Percentiles rank a stretch among this genome's conserved stretches.
phyloP scores from a whole-genome alignment of 352 stramenopile genomes.

The Phytophthora multivora region DNA sequence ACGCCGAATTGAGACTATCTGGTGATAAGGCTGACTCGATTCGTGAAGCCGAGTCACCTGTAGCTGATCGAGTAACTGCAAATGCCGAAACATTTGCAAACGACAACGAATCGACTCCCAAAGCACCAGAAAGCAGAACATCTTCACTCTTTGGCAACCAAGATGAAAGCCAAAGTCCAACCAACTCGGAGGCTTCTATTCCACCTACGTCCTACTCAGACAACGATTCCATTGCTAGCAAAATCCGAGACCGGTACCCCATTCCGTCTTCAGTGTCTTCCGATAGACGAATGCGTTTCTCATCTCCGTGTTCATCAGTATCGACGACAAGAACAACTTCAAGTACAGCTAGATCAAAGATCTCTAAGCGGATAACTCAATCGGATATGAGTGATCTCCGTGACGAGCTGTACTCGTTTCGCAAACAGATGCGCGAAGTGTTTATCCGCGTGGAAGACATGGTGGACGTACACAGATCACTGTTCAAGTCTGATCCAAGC shows the following conservation, averaged over 20 bases:
- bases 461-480: slow-evolving; percentile 61
- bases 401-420: slow-evolving; percentile 66
- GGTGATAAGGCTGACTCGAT: slow-evolving; percentile 18
- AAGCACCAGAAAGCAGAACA: neutral
- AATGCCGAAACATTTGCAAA: neutral
- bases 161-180: slow-evolving; percentile 23
- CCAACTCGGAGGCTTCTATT: slow-evolving; percentile 23
- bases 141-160: slow-evolving; percentile 13
- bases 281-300: neutral
- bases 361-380: neutral
- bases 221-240: neutral
- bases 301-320: slow-evolving; percentile 19
- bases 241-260: neutral
- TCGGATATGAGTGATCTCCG: slow-evolving; percentile 34
- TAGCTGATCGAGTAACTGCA: neutral
- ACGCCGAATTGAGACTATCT: neutral
- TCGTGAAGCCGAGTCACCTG: slow-evolving; percentile 12
- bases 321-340: slow-evolving; percentile 4
- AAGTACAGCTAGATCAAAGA: neutral
- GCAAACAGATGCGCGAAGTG: slow-evolving; percentile 60
- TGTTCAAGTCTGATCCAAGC: slow-evolving; percentile 59
- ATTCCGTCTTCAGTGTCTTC: slow-evolving; percentile 7
- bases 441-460: slow-evolving; percentile 70
- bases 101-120: neutral
- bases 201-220: slow-evolving; percentile 3